A percentile compares a stretch with the other conserved stretches of the same genome.
Conservation (phyloP, 208 protist species). For the Leishmania mexicana region DNA sequence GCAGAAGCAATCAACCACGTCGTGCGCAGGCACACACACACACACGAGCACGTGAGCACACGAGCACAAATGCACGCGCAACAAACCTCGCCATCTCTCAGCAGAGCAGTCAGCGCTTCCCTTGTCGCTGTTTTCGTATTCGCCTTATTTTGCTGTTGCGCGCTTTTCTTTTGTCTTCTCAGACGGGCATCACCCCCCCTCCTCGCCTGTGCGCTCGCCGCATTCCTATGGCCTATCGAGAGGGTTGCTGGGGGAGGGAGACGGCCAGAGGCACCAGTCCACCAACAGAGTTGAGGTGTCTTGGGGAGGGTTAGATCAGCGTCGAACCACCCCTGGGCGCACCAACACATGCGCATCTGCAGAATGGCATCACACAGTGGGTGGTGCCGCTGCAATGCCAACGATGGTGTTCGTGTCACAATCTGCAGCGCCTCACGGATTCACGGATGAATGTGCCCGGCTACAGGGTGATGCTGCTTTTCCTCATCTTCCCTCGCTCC, state of each 20-base stretch:
- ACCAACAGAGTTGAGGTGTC: background rate
- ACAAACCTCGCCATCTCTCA: no score
- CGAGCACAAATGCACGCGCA: background rate
- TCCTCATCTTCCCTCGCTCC: background rate
- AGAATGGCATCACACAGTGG: background rate
- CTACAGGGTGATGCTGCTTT: no score
- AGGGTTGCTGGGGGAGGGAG: background rate
- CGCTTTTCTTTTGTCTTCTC: no score
- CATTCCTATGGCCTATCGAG: no score
- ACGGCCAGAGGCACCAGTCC: background rate
- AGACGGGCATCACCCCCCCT: no score
- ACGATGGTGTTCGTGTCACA: background rate
- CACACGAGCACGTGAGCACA: background rate
- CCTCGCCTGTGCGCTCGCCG: no score
- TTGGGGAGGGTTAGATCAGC: background rate
- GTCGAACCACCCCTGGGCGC: background rate
- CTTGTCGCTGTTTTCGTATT: no score
- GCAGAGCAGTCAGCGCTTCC: no score
- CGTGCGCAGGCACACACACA: background rate
- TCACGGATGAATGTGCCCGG: background rate
- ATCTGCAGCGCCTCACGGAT: background rate
- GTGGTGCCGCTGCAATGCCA: background rate
- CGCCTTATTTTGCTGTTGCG: no score
- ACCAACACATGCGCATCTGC: background rate
- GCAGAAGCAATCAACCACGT: no score